Evolutionary conservation across 2,329 filamentous ascomycete species (phyloP), one percentile per base, ranked within the genome.

Genomic region (Penicillium sp.): DNA sequence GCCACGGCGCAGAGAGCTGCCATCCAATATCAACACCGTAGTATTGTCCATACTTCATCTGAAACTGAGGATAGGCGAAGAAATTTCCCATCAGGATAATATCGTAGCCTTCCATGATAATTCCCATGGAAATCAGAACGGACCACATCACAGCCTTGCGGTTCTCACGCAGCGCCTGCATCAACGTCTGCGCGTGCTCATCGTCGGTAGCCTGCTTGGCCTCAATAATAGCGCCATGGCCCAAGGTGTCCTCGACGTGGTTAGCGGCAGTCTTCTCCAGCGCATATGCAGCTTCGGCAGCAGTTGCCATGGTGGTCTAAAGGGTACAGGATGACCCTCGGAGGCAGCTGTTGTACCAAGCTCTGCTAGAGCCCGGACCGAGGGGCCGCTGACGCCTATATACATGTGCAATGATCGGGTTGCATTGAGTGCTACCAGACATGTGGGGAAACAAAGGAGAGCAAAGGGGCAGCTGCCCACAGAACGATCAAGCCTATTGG

Each of bases 1-100:
- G 82, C 82, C 82, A 85, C 2, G 73, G 66, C 1, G 81, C 79
- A 2, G 81, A 73, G n/a, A 86, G 52, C 42, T 61, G 57, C 27
- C 37, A 59, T 6, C 50, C 44, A 22, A 49, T 46, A 0, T 57
- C 31, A 2, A 18, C 48, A 1, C 50, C 55, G 44, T 57, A 53
- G 2, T 44, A 27, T 9, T 59, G 44, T 14, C 61, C 60, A 36
- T 57, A 64, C 71, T 77, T 53, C 67, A 49, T 54, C 72, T 74
- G 58, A 75, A 79, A 36, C 58, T 55, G 0, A 64, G 71, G 19
- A 40, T 75, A 77, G 5, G 72, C 76, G 55, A 77, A 80, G 33
- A 80, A 67, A 37, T 74, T 77, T 1, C 72, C 69, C 3, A 80
- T 63, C 0, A 80, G 62, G 1, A 76, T 76, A 7, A 78, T 70